Evolutionary conservation across 257 asterid genomes (phyloP).

Genomic region (Solanum neorickii): DNA sequence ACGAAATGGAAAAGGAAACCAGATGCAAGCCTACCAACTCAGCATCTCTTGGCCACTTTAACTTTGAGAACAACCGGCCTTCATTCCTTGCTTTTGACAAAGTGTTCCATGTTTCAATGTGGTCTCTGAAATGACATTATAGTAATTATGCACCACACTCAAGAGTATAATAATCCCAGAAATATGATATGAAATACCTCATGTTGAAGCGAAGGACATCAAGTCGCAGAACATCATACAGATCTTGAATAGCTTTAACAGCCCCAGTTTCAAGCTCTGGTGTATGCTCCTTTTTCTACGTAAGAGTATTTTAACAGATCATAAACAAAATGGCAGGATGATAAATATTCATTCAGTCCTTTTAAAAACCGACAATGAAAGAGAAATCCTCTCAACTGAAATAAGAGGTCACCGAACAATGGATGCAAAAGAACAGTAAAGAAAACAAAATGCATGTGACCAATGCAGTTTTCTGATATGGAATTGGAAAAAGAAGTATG

Average conservation of each 20-base stretch:
- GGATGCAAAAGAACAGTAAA: not conserved
- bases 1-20: not conserved
- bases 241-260: constrained; percentile 81
- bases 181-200: constrained; percentile 38
- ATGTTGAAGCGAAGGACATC: constrained; percentile 62
- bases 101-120: constrained; percentile 69
- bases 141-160: not conserved
- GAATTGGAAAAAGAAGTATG: not conserved
- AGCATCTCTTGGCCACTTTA: constrained; percentile 88
- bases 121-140: constrained; percentile 33
- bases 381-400: not conserved
- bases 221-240: constrained; percentile 84
- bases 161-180: not conserved
- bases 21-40: constrained; percentile 46
- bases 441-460: not conserved
- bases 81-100: constrained; percentile 76
- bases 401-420: not conserved
- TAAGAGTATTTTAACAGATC: not conserved
- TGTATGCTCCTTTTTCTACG: constrained; percentile 66
- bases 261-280: constrained; percentile 85
- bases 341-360: not conserved
- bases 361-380: not conserved
- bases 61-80: constrained; percentile 80
- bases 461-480: not conserved
- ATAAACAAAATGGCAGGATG: not conserved